Percentiles rank a stretch among this genome's conserved stretches.
Conservation (phyloP, 2,329 filamentous ascomycete genomes). For the Colletotrichum sp. region DNA sequence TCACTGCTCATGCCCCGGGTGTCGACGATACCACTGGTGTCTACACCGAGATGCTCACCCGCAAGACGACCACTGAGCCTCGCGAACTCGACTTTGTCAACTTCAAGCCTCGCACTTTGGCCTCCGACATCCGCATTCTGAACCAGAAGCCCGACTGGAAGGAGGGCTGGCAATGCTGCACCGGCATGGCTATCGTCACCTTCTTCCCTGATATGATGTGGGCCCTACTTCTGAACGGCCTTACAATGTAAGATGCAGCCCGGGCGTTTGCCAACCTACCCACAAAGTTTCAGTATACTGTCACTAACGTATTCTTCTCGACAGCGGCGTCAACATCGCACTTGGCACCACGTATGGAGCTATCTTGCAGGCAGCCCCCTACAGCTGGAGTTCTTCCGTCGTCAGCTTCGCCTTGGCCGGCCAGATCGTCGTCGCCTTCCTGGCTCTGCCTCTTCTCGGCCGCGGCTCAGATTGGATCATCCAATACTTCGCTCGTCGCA, state of each 20-base stretch:
- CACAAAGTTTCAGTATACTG: slow-evolving; percentile 4
- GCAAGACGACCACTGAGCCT: slow-evolving; percentile 4
- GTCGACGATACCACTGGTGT: slow-evolving; percentile 19
- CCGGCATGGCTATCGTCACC: slow-evolving; percentile 34
- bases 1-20: slow-evolving; percentile 21
- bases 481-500: slow-evolving; percentile 37
- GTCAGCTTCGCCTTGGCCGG: slow-evolving; percentile 42
- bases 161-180: slow-evolving; percentile 24
- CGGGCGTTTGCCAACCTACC: background rate
- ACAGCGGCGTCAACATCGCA: slow-evolving; percentile 42
- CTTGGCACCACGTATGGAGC: slow-evolving; percentile 44
- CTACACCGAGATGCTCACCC: slow-evolving; percentile 18
- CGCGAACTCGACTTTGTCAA: slow-evolving; percentile 37
- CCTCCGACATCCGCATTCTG: slow-evolving; percentile 42
- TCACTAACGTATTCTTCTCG: slow-evolving; percentile 34
- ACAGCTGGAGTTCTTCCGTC: slow-evolving; percentile 39
- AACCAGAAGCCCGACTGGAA: slow-evolving; percentile 42
- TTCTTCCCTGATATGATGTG: slow-evolving; percentile 47
- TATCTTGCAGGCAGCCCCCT: slow-evolving; percentile 37
- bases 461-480: slow-evolving; percentile 41
- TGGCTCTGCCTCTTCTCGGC: slow-evolving; percentile 43
- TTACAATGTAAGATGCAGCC: background rate
- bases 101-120: slow-evolving; percentile 38
- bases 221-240: slow-evolving; percentile 39
- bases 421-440: slow-evolving; percentile 41